A percentile compares a stretch with the other conserved stretches of the same genome.
Evolutionary conservation across 192 early-diverging fungal species (phyloP).

Genomic region (Linnemannia schmuckeri): DNA sequence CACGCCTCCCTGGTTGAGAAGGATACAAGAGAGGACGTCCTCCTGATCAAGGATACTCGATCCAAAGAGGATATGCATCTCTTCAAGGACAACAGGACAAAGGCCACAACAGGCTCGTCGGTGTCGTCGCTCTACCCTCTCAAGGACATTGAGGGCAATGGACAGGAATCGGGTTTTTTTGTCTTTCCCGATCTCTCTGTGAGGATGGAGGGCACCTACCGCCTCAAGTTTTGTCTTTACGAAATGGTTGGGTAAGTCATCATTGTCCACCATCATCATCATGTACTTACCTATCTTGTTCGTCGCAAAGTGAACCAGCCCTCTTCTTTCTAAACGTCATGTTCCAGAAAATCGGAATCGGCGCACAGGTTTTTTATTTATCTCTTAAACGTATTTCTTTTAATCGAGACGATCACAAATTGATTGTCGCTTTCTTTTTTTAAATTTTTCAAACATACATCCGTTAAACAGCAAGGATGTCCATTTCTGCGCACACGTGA

Average conservation of each 20-base stretch:
- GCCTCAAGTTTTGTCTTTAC: conserved; percentile 89
- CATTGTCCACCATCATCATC: neutral
- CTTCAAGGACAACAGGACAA: conserved; percentile 89
- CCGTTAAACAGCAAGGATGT: conserved; percentile 68
- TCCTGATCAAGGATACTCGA: conserved; percentile 91
- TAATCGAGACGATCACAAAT: neutral
- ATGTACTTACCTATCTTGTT: neutral
- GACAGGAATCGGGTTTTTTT: conserved; percentile 93
- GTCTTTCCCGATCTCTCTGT: conserved; percentile 97
- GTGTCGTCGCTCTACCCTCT: conserved; percentile 93
- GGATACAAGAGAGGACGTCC: conserved; percentile 86
- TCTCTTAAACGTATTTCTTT: neutral
- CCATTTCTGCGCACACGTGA: conserved; percentile 90
- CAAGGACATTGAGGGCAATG: conserved; percentile 85
- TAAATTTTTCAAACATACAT: neutral
- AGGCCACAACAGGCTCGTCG: conserved; percentile 89
- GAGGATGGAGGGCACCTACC: conserved; percentile 92
- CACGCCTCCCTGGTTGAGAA: conserved; percentile 91
- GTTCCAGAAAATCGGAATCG: neutral
- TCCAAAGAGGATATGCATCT: conserved; percentile 87
- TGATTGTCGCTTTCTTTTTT: conserved; percentile 1
- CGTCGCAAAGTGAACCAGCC: neutral
- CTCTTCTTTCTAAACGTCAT: neutral
- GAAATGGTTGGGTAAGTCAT: conserved; percentile 87
- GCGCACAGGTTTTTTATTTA: neutral